These are phyloP conservation scores for Talaromyces nanjingensis DNA, from an alignment of 495 filamentous ascomycete genomes.

Conservation along the genomic window DNA sequence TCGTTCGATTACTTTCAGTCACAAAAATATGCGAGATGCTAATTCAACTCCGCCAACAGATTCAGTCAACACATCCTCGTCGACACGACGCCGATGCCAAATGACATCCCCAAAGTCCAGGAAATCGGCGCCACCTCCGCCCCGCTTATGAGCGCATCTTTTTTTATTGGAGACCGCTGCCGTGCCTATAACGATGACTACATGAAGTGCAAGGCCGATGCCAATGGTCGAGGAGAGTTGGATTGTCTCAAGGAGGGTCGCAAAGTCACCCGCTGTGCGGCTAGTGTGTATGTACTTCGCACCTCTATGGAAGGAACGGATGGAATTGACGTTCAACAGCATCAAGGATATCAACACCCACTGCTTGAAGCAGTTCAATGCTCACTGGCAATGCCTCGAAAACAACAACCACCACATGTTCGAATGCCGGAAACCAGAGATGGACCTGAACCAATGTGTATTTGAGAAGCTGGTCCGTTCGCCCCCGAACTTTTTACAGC, in stretches of 20 bases:
- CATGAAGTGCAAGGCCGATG: slow-evolving; percentile 97
- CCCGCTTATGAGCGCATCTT: slow-evolving; percentile 84
- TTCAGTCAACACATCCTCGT: slow-evolving; percentile 89
- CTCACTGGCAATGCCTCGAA: slow-evolving; percentile 92
- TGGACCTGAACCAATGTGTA: slow-evolving; percentile 84
- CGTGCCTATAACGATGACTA: slow-evolving; percentile 95
- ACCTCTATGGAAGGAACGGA: not conserved
- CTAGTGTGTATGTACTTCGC: slow-evolving; percentile 72
- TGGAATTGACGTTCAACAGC: slow-evolving; percentile 33
- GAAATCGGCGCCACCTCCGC: slow-evolving; percentile 90
- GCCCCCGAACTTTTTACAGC: too few relatives aligned
- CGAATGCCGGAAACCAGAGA: slow-evolving; percentile 75
- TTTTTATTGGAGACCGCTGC: slow-evolving; percentile 95
- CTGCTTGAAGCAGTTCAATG: slow-evolving; percentile 84
- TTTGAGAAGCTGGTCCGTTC: slow-evolving; percentile 82
- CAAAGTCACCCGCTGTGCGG: slow-evolving; percentile 92
- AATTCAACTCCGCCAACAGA: slow-evolving; percentile 40
- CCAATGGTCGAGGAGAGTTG: slow-evolving; percentile 78
- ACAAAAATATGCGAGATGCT: slow-evolving; percentile 4
- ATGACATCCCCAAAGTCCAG: slow-evolving; percentile 80
- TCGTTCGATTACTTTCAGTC: not conserved
- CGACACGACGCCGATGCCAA: slow-evolving; percentile 93
- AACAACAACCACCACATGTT: slow-evolving; percentile 95
- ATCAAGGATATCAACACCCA: slow-evolving; percentile 93
- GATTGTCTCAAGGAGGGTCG: slow-evolving; percentile 94